Conservation (phyloP, 805 yeast species). For the Pachysolen tannophilus region DNA sequence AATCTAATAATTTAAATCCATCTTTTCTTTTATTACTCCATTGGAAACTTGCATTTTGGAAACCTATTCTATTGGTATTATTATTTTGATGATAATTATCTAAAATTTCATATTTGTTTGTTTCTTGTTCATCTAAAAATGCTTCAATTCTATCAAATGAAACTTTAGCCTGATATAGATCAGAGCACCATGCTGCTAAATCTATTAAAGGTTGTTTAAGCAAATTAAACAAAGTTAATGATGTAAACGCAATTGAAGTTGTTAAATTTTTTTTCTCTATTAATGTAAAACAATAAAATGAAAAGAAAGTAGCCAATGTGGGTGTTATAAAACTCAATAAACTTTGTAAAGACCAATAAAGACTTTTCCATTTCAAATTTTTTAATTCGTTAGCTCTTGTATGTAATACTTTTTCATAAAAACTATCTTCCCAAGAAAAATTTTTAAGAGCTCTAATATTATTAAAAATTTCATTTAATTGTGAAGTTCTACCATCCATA, state of each 20-base stretch:
- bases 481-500: constrained; percentile 37
- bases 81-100: constrained; percentile 18
- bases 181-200: constrained; percentile 7
- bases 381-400: constrained; percentile 30
- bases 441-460: constrained; percentile 37
- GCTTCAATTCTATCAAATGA: constrained; percentile 13
- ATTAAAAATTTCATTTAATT: constrained; percentile 37
- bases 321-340: constrained; percentile 35
- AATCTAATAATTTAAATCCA: constrained; percentile 41
- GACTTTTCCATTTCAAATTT: constrained; percentile 24
- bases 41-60: constrained; percentile 2
- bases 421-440: constrained; percentile 38
- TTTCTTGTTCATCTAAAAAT: constrained; percentile 34
- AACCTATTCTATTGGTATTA: constrained; percentile 27
- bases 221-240: constrained; percentile 36
- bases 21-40: constrained; percentile 18
- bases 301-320: constrained; percentile 32
- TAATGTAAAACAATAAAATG: constrained; percentile 35
- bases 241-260: constrained; percentile 37
- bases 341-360: constrained; percentile 28
- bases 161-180: constrained; percentile 2
- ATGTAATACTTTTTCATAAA: constrained; percentile 28
- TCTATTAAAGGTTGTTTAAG: constrained; percentile 32
- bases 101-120: constrained; percentile 35
- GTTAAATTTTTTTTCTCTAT: constrained; percentile 33